These are phyloP conservation scores for Claviceps sp. DNA, from an alignment of 2,329 filamentous ascomycete species.

Conservation along the genomic window DNA sequence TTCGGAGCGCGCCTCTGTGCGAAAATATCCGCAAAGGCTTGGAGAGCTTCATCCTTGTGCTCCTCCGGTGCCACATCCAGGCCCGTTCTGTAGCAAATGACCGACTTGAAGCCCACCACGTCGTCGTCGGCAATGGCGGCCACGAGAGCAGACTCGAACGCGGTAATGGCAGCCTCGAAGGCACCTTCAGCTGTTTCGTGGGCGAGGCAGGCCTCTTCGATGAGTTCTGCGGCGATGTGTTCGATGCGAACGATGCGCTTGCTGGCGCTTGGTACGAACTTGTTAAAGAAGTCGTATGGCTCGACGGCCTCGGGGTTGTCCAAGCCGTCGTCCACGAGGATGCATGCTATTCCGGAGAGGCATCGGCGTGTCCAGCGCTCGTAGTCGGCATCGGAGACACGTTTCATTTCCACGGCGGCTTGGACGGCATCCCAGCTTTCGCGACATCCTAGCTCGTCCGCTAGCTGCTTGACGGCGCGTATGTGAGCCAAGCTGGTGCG, in stretches of 20 bases:
- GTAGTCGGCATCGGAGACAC: constrained; percentile 26
- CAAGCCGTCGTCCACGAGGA: constrained; percentile 70
- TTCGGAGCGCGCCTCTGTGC: constrained; percentile 5
- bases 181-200: constrained; percentile 15
- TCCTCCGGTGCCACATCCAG: constrained; percentile 41
- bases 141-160: constrained; percentile 32
- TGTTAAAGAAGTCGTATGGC: constrained; percentile 49
- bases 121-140: constrained; percentile 47
- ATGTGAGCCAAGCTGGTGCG: constrained; percentile 53
- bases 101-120: constrained; percentile 70
- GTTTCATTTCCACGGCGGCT: constrained; percentile 28
- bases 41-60: constrained; percentile 26
- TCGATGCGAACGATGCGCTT: constrained; percentile 71
- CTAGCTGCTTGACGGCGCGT: constrained; percentile 55
- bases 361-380: constrained; percentile 49
- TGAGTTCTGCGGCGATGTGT: constrained; percentile 50
- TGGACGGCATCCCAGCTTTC: constrained; percentile 45
- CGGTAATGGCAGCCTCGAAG: constrained; percentile 20
- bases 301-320: constrained; percentile 41
- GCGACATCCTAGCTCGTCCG: constrained; percentile 48
- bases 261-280: constrained; percentile 48
- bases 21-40: constrained; percentile 26
- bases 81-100: constrained; percentile 71
- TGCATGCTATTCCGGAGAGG: constrained; percentile 56
- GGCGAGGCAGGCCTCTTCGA: constrained; percentile 30